phyloP scores from a whole-genome alignment of 2,329 filamentous ascomycete genomes.

The Fusarium newnesense region DNA sequence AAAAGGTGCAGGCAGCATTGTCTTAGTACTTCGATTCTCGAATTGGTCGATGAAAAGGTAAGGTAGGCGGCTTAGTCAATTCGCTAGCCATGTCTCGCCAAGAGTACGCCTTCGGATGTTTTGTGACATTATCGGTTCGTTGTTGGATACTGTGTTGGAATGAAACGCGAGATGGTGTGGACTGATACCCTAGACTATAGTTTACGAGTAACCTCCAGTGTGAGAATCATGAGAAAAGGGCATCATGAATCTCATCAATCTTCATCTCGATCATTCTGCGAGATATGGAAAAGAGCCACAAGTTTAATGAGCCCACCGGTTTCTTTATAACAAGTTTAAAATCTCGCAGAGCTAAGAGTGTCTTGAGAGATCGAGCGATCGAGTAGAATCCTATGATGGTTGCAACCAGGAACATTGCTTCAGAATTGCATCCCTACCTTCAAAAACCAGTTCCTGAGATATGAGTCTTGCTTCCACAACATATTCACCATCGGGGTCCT shows the following conservation, averaged over 20 bases:
- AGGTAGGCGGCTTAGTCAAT: background rate
- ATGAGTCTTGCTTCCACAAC: background rate
- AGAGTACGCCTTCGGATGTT: background rate
- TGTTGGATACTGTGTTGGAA: slow-evolving; percentile 9
- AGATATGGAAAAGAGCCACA: slow-evolving; percentile 8
- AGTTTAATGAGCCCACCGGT: slow-evolving; percentile 22
- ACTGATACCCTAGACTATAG: background rate
- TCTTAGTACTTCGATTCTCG: slow-evolving; percentile 1
- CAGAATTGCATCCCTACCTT: slow-evolving; percentile 8
- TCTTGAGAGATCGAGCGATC: slow-evolving; percentile 27
- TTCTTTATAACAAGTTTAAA: slow-evolving; percentile 15
- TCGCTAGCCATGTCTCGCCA: slow-evolving; percentile 5
- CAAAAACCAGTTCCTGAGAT: background rate
- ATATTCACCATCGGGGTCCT: background rate
- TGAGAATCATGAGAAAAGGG: background rate
- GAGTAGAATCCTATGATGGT: slow-evolving; percentile 1
- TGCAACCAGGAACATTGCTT: slow-evolving; percentile 17
- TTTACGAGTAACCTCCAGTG: background rate
- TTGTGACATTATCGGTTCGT: background rate
- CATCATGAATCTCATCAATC: background rate
- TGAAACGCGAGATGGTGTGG: background rate
- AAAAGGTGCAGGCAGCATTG: background rate
- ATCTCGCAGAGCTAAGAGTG: slow-evolving; percentile 5
- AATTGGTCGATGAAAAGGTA: background rate
- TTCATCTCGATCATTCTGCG: background rate